Evolutionary conservation across 768 basidiomycete species (phyloP), one percentile per base, ranked within the genome.

Genomic region (Kwoniella dendrophila): DNA sequence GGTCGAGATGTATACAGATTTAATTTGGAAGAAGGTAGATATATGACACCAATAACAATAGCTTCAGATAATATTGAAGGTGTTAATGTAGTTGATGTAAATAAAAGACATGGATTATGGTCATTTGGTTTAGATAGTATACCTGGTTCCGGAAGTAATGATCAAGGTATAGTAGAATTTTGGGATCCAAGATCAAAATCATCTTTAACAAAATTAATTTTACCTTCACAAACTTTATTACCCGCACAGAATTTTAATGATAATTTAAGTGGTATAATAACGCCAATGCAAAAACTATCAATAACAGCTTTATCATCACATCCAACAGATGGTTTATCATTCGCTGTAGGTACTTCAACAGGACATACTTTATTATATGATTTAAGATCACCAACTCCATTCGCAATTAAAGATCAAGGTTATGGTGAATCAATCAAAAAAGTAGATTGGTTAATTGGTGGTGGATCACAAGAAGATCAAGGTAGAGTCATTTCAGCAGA

Each of bases 341-440:
- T 98, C 66, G 96, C 95, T 0, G 83, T 98, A 34, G 96, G 95
- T 14, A 97, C 95, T 1, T 92, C 90, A 8, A 91, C 92, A 0
- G 96, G 96, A 0, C 93, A 98, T 74, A 92, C 92, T 0, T 80
- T 98, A 3, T 82, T 99, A 14, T 99, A 98, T 77, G 96, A 99
- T 75, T 86, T 99, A 70, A 88, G 96, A 45, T 87, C 90, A 8
- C 84, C 87, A 4, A 84, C 83, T 38, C 88, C 91, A 24, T 93
- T 89, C 69, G 92, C 91, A 1, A 75, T 87, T 63, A 98, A 99
- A 74, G 96, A 99, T 74, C 96, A 98, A 80, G 96, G 96, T 0
- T 98, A 98, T 69, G 95, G 95, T 0, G 80, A 97, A 45, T 89
- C 94, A 0, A 83, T 99, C 32, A 89, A 89, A 77, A 87, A 83